Conservation (phyloP, 129 eudicot genomes). For the Tanacetum coccineum region DNA sequence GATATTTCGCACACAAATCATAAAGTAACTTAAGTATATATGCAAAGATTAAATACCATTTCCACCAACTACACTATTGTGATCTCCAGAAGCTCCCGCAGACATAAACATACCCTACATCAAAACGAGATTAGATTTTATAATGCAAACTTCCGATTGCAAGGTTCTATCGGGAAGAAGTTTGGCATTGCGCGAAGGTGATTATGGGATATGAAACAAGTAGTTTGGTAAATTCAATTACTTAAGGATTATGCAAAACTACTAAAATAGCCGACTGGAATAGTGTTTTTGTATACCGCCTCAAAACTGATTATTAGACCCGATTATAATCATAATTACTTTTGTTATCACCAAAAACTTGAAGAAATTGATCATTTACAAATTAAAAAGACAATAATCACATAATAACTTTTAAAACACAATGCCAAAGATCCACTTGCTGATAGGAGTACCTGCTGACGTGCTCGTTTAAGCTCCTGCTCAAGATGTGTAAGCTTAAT, state of each 20-base stretch:
- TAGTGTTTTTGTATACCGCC: no score
- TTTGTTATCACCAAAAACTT: no score
- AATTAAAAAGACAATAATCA: no score
- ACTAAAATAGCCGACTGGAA: no score
- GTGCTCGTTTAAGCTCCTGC: slow-evolving; percentile 78
- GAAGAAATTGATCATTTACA: no score
- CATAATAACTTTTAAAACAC: no score
- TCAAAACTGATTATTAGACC: no score
- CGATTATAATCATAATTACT: no score
- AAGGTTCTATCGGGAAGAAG: neutral
- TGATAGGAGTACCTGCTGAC: slow-evolving; percentile 57
- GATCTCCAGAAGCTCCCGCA: slow-evolving; percentile 54
- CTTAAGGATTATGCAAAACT: no score
- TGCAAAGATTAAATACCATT: slow-evolving; percentile 36
- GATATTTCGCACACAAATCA: neutral
- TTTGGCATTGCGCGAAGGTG: no score
- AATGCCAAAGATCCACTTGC: neutral
- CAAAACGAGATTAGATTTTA: neutral
- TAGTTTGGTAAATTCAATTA: no score
- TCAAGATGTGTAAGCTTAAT: slow-evolving; percentile 72
- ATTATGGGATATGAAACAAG: no score
- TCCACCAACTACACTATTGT: slow-evolving; percentile 34
- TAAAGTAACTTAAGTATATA: neutral
- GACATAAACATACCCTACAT: slow-evolving; percentile 49
- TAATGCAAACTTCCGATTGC: neutral